Evolutionary conservation across 1,139 yeast species (phyloP), one percentile per base, ranked within the genome.

Genomic region (Taphrina populina): DNA sequence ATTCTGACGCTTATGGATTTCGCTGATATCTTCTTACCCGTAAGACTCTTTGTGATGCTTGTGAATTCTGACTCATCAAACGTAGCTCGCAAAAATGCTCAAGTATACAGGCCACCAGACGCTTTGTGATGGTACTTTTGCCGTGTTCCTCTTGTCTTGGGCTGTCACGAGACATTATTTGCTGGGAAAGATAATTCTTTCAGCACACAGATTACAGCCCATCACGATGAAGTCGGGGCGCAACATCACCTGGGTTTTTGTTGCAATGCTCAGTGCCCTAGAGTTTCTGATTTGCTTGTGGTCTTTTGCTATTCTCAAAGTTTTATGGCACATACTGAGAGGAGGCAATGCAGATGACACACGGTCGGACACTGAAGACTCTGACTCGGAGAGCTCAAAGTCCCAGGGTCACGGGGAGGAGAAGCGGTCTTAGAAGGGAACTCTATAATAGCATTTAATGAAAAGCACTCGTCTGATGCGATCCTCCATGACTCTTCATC

Each of bases 321-420:
- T 88, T 27, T 87, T 86, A 17, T 70, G 76, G 59, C 81, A 76
- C 65, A 94, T 88, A 21, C 62, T 87, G 30, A 73, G 76, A 5
- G 96, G 96, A 3, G 75, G 72, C 19, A 80, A 82, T 32, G 86
- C 85, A 1, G 94, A 88, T 52, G 96, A 88, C 67, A 85, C 84
- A 59, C 83, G 95, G 62, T 81, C 95, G 67, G 90, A 87, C 65
- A 86, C 79, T 62, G 92, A 84, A 45, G 84, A 80, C 17, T 37
- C 43, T 15, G 43, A 37, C n/a, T n/a, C 8, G 15, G 43, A 37
- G 29, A n/a, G n/a, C n/a, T n/a, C n/a, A n/a, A n/a, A n/a, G n/a
- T n/a, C n/a, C n/a, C n/a, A n/a, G n/a, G n/a, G n/a, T n/a, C n/a
- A n/a, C n/a, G n/a, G n/a, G n/a, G n/a, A n/a, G n/a, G n/a, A n/a